phyloP scores from a whole-genome alignment of 169 alveolate genomes.

The Plasmodium knowlesi region DNA sequence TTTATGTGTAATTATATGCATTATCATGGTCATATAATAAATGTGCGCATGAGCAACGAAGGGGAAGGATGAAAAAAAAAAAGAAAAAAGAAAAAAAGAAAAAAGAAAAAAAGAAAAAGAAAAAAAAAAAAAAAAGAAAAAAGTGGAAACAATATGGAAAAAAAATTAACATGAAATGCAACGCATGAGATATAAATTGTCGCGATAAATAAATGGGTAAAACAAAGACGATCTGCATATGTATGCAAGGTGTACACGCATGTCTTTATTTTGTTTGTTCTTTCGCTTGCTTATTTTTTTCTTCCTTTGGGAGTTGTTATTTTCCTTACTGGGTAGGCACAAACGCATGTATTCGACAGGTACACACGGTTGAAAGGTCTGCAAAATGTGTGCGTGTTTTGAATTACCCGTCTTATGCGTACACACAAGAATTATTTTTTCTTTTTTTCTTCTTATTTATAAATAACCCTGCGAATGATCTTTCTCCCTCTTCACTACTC shows the following conservation, averaged over 20 bases:
- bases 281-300: neutral
- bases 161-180: neutral
- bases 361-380: neutral
- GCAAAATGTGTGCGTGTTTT: neutral
- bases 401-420: neutral
- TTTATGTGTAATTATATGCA: neutral
- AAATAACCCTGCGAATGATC: neutral
- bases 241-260: neutral
- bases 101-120: neutral
- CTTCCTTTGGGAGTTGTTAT: neutral
- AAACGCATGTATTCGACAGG: neutral
- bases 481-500: neutral
- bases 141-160: neutral
- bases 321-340: neutral
- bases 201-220: neutral
- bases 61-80: neutral
- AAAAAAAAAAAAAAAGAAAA: neutral
- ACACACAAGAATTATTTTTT: neutral
- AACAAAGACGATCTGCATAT: neutral
- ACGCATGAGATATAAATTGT: neutral
- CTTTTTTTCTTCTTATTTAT: neutral
- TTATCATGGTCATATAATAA: constrained; percentile 6
- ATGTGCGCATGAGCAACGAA: neutral
- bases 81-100: neutral
- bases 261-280: neutral